Base-by-base conservation (phyloP, 2,329 filamentous ascomycete genomes). In the Talaromyces sp. region DNA sequence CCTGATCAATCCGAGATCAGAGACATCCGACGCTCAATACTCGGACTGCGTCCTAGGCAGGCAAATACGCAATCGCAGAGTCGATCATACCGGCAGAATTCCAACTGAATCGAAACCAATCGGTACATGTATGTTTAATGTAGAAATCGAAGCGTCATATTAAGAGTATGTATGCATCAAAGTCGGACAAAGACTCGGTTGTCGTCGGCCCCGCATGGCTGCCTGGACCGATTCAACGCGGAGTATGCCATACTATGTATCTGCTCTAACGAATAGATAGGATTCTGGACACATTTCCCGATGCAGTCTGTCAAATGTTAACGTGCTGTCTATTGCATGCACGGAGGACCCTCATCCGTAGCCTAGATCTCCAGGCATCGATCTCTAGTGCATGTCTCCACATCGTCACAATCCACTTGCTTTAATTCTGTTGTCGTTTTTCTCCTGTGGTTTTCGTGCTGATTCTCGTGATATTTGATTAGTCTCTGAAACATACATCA, bases 331-430 rank as follows among this genome's bases (percentile, higher is more conserved):
- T 31, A 31, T 33, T 54, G 50, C 50, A 35, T 54, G 33, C 39
- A 56, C 52, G 52, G 33, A 56, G 31, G 31, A 35, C 31, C 50
- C 50, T 54, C 6, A 19, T 54, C 50, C 31, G 33, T 22, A 37
- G 52, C 52, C 52, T 56, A 56, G 19, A 56, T 56, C 52, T 39
- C 52, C 52, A 56, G 52, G 52, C 52, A 56, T 56, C 52, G 52
- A 56, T 56, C 52, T 37, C n/a, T 37, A 19, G 31, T 35, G 16
- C 16, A n/a, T 54, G 33, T 37, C n/a, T 35, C 31, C 33, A 22
- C 45, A 47, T 19, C 45, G 50, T 56, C 52, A 56, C 31, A 56
- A 16, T 54, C 14, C 35, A 33, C 27, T 37, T 39, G 27, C 19
- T 24, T 4, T 24, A 9, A 22, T 37, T 11, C 35, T 6, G 45